Evolutionary conservation across 179 eudicot genomes (phyloP).

Genomic region (Silene coronaria): DNA sequence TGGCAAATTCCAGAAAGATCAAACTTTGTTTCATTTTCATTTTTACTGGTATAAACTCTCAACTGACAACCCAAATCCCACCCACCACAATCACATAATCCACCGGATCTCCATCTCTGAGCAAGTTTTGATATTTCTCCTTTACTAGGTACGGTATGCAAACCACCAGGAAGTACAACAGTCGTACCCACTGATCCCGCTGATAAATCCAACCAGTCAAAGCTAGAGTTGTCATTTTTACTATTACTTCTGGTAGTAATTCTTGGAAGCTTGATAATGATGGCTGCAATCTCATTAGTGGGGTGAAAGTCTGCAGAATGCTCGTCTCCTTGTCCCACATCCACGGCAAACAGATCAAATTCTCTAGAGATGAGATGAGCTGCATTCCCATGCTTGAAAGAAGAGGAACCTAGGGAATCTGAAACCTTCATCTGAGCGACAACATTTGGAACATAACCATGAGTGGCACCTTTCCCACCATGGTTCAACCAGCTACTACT

Average conservation of each 20-base stretch:
- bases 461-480: constrained; percentile 40
- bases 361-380: constrained; percentile 39
- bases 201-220: constrained; percentile 25
- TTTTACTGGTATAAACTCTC: constrained; percentile 40
- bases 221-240: constrained; percentile 25
- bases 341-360: constrained; percentile 55
- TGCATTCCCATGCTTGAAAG: constrained; percentile 17
- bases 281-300: constrained; percentile 74
- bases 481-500: constrained; percentile 55
- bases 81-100: constrained; percentile 90
- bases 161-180: constrained; percentile 77
- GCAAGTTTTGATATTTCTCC: constrained; percentile 78
- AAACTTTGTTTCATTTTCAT: constrained; percentile 21
- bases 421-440: constrained; percentile 79
- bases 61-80: constrained; percentile 92
- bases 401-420: constrained; percentile 26
- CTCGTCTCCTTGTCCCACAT: constrained; percentile 38
- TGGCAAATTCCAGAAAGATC: constrained; percentile 19
- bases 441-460: constrained; percentile 48
- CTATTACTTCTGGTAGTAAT: constrained; percentile 11
- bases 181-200: constrained; percentile 35
- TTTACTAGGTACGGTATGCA: constrained; percentile 66
- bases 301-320: constrained; percentile 42
- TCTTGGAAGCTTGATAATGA: constrained; percentile 47
- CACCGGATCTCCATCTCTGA: constrained; percentile 78